Conservation (phyloP, 768 basidiomycete genomes). For the Lyophyllum semitale region DNA sequence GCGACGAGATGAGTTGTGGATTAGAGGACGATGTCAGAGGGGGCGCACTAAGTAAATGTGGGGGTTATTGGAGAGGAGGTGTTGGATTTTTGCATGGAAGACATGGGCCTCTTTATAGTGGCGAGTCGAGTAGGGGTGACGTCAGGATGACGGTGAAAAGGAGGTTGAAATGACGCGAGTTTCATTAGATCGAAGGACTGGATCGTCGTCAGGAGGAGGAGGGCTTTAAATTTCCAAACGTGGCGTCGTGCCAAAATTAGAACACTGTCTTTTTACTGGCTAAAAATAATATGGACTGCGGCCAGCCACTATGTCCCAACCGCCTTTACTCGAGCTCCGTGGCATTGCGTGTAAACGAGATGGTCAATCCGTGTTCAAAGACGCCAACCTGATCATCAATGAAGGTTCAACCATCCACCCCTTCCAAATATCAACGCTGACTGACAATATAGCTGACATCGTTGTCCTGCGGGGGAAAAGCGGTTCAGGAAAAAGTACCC, state of each 20-base stretch:
- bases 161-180: not conserved
- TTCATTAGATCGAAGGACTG: too few species aligned
- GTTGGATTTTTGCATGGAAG: not conserved
- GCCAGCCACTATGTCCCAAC: not conserved
- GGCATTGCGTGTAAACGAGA: slow-evolving; percentile 50
- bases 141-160: not conserved
- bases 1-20: not conserved
- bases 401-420: slow-evolving; percentile 38
- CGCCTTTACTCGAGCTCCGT: slow-evolving; percentile 51
- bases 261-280: too few species aligned
- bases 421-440: not conserved
- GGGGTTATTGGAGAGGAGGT: not conserved
- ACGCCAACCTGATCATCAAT: slow-evolving; percentile 61
- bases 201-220: too few species aligned
- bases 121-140: not conserved
- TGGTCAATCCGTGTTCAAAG: slow-evolving; percentile 55
- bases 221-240: not conserved
- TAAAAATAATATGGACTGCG: too few species aligned
- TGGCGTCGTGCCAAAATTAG: too few species aligned
- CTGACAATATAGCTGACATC: slow-evolving; percentile 53
- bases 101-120: not conserved
- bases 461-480: slow-evolving; percentile 78
- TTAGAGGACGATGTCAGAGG: too few species aligned
- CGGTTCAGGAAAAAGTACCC: slow-evolving; percentile 79
- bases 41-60: not conserved